These are phyloP conservation scores for Barnettozyma vustinii DNA, from an alignment of 805 yeast genomes.

Conservation along the genomic window DNA sequence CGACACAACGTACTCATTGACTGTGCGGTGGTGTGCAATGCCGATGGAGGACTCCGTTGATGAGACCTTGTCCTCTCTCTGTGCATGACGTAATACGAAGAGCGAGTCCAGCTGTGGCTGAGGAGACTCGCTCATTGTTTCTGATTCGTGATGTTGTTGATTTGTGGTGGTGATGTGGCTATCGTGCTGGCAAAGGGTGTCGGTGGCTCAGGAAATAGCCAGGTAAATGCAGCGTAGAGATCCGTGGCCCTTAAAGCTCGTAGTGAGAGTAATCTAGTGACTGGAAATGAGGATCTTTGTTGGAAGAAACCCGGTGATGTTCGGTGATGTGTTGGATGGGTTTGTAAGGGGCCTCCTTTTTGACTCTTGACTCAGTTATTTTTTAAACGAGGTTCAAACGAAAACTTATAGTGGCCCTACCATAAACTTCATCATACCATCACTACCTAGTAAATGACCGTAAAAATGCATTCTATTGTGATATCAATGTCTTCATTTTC, in stretches of 20 bases:
- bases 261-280: not conserved
- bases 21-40: slow-evolving; percentile 9
- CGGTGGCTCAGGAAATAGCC: not conserved
- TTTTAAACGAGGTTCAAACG: not conserved
- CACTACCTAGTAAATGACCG: no score
- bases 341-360: not conserved
- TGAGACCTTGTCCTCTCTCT: slow-evolving; percentile 24
- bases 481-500: not conserved
- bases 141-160: not conserved
- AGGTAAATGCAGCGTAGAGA: not conserved
- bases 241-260: not conserved
- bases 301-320: no score
- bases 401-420: not conserved
- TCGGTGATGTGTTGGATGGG: no score
- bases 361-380: not conserved
- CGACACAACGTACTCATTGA: slow-evolving; percentile 8
- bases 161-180: not conserved
- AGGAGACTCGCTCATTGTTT: not conserved
- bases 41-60: slow-evolving; percentile 24
- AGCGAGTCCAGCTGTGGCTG: slow-evolving; percentile 19
- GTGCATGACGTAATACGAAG: slow-evolving; percentile 26
- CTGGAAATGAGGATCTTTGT: not conserved
- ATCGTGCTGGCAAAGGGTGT: not conserved
- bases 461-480: no score
- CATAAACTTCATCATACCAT: not conserved